A percentile compares a stretch with the other conserved stretches of the same genome.
Evolutionary conservation across 2,329 filamentous ascomycete species (phyloP).

Genomic region (Fusarium burgessii): DNA sequence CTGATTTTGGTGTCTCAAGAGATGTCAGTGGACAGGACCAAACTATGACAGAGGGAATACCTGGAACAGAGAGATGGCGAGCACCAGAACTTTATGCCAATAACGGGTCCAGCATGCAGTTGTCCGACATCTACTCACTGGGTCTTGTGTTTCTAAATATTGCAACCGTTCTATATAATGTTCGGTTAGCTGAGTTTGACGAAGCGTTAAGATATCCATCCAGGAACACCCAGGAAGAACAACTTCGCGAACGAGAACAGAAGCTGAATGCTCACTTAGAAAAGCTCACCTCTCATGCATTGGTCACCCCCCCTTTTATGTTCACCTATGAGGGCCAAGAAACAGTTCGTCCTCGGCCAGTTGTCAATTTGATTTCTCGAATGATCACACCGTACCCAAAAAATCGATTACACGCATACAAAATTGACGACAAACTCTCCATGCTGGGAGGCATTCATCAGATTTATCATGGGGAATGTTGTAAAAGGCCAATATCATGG

Average conservation of each 20-base stretch:
- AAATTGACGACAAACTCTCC: conserved; percentile 56
- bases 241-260: conserved; percentile 49
- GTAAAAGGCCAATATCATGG: conserved; percentile 55
- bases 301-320: conserved; percentile 53
- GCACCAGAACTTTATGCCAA: conserved; percentile 58
- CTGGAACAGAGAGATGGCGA: conserved; percentile 59
- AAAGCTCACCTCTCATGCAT: conserved; percentile 51
- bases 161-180: conserved; percentile 58
- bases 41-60: conserved; percentile 57
- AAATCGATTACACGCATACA: conserved; percentile 51
- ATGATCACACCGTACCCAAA: conserved; percentile 53
- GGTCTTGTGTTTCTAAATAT: conserved; percentile 61
- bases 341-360: conserved; percentile 56
- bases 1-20: conserved; percentile 63
- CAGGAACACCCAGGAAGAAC: conserved; percentile 48
- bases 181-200: conserved; percentile 55
- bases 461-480: conserved; percentile 60
- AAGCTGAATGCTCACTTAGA: conserved; percentile 52
- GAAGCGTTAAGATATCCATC: conserved; percentile 50
- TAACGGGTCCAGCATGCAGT: conserved; percentile 57
- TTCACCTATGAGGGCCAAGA: conserved; percentile 53
- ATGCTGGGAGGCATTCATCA: conserved; percentile 61
- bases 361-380: conserved; percentile 52
- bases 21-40: conserved; percentile 60
- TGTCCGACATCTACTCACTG: conserved; percentile 62